These are phyloP conservation scores for Glomus cerebriforme DNA, from an alignment of 192 early-diverging fungal species.

Conservation along the genomic window DNA sequence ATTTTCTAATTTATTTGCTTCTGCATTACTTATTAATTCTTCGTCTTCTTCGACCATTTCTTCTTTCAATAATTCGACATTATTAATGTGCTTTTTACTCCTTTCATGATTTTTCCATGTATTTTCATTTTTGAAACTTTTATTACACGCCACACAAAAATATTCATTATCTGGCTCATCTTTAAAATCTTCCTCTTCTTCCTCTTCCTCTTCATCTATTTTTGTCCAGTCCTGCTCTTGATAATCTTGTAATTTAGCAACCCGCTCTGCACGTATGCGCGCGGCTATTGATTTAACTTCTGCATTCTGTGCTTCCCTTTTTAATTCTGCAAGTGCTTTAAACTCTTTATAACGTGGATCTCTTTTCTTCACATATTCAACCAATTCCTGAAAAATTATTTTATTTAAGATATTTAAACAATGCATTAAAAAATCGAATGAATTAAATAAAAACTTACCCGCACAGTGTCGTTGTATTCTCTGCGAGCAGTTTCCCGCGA, in stretches of 20 bases:
- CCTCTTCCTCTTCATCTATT: slow-evolving; percentile 38
- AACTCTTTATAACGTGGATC: slow-evolving; percentile 86
- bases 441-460: slow-evolving; percentile 42
- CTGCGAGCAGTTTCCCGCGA: slow-evolving; percentile 70
- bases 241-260: slow-evolving; percentile 57
- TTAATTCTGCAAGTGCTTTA: slow-evolving; percentile 53
- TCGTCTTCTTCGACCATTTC: slow-evolving; percentile 74
- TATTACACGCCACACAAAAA: slow-evolving; percentile 87
- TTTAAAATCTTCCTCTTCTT: slow-evolving; percentile 44
- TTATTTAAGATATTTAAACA: background rate
- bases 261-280: slow-evolving; percentile 55
- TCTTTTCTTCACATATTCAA: slow-evolving; percentile 77
- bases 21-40: slow-evolving; percentile 1
- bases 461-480: slow-evolving; percentile 75
- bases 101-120: slow-evolving; percentile 85
- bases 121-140: slow-evolving; percentile 77
- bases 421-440: background rate
- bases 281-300: slow-evolving; percentile 63
- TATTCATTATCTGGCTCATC: slow-evolving; percentile 63
- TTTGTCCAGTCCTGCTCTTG: slow-evolving; percentile 76
- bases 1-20: background rate
- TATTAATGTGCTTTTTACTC: slow-evolving; percentile 85
- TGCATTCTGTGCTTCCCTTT: slow-evolving; percentile 56
- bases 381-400: slow-evolving; percentile 57
- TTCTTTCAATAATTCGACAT: slow-evolving; percentile 69